Percentiles rank a stretch among this genome's conserved stretches.
phyloP scores from a whole-genome alignment of 305 asterid genomes.

The Fraxinus angustifolia region DNA sequence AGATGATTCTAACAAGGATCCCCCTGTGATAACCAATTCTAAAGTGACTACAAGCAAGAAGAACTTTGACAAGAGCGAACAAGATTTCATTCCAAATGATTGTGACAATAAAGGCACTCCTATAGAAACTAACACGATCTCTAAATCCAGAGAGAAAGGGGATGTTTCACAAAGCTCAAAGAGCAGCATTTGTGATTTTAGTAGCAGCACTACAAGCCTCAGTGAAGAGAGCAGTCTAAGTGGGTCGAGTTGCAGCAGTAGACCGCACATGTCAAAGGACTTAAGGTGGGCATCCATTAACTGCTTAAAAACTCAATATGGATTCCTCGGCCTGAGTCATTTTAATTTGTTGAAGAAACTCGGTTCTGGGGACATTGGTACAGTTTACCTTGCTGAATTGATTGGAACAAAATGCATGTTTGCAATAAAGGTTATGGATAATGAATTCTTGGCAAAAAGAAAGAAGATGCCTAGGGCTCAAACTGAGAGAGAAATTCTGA shows the following conservation, averaged over 20 bases:
- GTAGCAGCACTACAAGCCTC: constrained; percentile 72
- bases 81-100: constrained; percentile 25
- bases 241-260: constrained; percentile 51
- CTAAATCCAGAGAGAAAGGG: constrained; percentile 55
- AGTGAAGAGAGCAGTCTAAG: constrained; percentile 69
- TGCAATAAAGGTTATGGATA: constrained; percentile 93
- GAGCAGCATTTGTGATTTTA: constrained; percentile 78
- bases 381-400: constrained; percentile 84
- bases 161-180: constrained; percentile 78
- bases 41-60: constrained; percentile 19
- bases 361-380: constrained; percentile 91
- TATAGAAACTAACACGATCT: constrained; percentile 25
- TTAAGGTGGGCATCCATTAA: constrained; percentile 72
- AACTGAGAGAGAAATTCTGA: constrained; percentile 85
- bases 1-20: constrained; percentile 29
- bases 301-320: constrained; percentile 48
- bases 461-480: constrained; percentile 81
- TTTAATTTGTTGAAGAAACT: constrained; percentile 81
- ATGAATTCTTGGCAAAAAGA: constrained; percentile 69
- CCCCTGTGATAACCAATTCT: constrained; percentile 18
- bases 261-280: constrained; percentile 92
- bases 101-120: constrained; percentile 31
- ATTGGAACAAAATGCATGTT: constrained; percentile 63
- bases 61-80: constrained; percentile 27
- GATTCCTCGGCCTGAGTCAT: constrained; percentile 64